Conservation (phyloP, 139 green algal genomes). For the Bryopsis sp. region DNA sequence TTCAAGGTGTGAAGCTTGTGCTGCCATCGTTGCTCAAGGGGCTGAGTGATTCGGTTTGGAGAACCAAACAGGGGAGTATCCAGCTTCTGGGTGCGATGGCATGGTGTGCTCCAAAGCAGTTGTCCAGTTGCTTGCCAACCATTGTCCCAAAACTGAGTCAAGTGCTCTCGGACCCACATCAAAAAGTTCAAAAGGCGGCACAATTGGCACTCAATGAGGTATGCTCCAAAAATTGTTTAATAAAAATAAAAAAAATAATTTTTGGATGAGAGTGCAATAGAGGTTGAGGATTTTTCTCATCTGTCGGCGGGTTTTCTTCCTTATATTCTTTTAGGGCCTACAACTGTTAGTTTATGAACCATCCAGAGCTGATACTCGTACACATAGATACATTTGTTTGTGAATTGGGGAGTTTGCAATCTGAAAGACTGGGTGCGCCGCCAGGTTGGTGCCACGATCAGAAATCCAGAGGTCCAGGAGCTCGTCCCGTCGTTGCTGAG, state of each 20-base stretch:
- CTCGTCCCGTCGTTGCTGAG: slow-evolving; percentile 75
- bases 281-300: too few species aligned
- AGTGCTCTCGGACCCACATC: slow-evolving; percentile 77
- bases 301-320: too few species aligned
- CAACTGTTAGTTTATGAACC: neutral
- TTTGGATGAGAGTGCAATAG: too few species aligned
- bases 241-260: neutral
- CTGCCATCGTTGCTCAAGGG: slow-evolving; percentile 83
- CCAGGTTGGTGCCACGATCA: slow-evolving; percentile 89
- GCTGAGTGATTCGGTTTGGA: slow-evolving; percentile 62
- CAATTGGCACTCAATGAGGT: slow-evolving; percentile 72
- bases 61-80: slow-evolving; percentile 91
- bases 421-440: too few species aligned
- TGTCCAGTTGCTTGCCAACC: slow-evolving; percentile 79
- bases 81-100: slow-evolving; percentile 97
- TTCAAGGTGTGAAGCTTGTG: slow-evolving; percentile 93
- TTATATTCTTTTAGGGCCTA: neutral
- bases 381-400: too few species aligned
- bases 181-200: slow-evolving; percentile 79
- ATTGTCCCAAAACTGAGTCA: slow-evolving; percentile 79
- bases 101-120: slow-evolving; percentile 89
- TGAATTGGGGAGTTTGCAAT: too few species aligned
- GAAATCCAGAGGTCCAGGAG: slow-evolving; percentile 82
- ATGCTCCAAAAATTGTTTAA: too few species aligned
- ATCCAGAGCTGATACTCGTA: too few species aligned